Percentiles rank a stretch among this genome's conserved stretches.
phyloP scores from a whole-genome alignment of 495 filamentous ascomycete species.

The Amniculicola lignicola region DNA sequence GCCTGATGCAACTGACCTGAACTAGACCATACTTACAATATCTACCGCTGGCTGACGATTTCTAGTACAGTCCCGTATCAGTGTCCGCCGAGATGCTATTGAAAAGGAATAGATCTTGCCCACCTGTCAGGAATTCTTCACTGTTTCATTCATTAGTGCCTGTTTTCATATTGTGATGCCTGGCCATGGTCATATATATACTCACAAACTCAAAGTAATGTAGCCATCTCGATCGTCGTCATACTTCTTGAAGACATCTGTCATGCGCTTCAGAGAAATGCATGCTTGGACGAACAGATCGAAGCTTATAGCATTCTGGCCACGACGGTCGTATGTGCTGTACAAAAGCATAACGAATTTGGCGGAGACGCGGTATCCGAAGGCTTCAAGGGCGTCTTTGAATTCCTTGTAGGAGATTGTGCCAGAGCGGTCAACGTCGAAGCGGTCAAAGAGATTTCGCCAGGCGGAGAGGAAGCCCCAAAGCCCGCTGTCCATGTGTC shows the following conservation, averaged over 20 bases:
- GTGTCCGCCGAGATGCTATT: conserved; percentile 44
- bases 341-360: conserved; percentile 82
- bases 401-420: conserved; percentile 86
- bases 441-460: conserved; percentile 91
- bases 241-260: conserved; percentile 98
- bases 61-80: conserved; percentile 47
- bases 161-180: not conserved
- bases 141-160: conserved; percentile 28
- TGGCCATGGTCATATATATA: conserved; percentile 14
- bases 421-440: conserved; percentile 83
- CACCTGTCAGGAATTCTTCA: conserved; percentile 49
- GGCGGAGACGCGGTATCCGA: conserved; percentile 85
- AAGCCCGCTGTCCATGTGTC: conserved; percentile 50
- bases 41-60: conserved; percentile 36
- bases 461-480: conserved; percentile 95
- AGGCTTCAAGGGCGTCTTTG: conserved; percentile 84
- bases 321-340: conserved; percentile 57
- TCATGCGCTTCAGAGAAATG: conserved; percentile 95
- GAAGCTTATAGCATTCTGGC: conserved; percentile 67
- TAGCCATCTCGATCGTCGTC: conserved; percentile 90
- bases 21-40: too few relatives aligned
- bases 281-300: conserved; percentile 98
- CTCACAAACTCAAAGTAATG: conserved; percentile 47
- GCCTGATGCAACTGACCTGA: too few relatives aligned
- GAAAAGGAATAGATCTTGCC: conserved; percentile 46